Evolutionary conservation across 768 basidiomycete species (phyloP).

Genomic region (Dacryopinax primogenitus): DNA sequence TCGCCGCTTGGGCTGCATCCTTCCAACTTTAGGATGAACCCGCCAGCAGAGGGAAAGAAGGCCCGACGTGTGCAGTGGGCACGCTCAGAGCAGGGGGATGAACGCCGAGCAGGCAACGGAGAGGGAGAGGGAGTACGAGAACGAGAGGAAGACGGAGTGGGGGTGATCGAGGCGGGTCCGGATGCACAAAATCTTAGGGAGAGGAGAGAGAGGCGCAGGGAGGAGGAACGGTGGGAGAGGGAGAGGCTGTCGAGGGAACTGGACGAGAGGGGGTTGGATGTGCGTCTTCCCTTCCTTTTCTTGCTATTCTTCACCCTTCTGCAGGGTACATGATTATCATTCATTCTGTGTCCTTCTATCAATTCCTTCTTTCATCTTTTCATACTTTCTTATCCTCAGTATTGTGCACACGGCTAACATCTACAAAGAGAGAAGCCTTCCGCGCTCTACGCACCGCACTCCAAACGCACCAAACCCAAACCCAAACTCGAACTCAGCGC

Average conservation of each 20-base stretch:
- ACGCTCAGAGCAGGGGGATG: too few species aligned
- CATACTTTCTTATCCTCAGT: too few species aligned
- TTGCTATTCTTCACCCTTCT: slow-evolving; percentile 9
- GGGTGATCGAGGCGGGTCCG: background rate
- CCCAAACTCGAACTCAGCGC: slow-evolving; percentile 15
- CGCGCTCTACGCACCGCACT: slow-evolving; percentile 18
- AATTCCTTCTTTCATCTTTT: too few species aligned
- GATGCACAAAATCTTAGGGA: background rate
- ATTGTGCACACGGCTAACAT: too few species aligned
- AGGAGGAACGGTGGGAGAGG: background rate
- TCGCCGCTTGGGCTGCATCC: too few species aligned
- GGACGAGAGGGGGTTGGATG: slow-evolving; percentile 44
- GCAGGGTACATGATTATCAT: slow-evolving; percentile 11
- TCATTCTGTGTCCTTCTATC: slow-evolving; percentile 31
- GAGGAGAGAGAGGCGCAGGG: background rate
- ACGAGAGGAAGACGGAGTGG: too few species aligned
- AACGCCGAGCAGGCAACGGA: too few species aligned
- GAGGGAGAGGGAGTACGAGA: too few species aligned
- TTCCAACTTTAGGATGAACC: too few species aligned
- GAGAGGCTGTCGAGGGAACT: slow-evolving; percentile 24
- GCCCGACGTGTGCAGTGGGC: too few species aligned
- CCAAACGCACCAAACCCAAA: slow-evolving; percentile 13
- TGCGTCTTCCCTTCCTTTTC: slow-evolving; percentile 25
- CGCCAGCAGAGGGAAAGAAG: too few species aligned
- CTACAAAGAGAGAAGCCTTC: slow-evolving; percentile 39